Evolutionary conservation across 2,329 filamentous ascomycete species (phyloP), one percentile per base, ranked within the genome.

Genomic region (Clonostachys sp.): DNA sequence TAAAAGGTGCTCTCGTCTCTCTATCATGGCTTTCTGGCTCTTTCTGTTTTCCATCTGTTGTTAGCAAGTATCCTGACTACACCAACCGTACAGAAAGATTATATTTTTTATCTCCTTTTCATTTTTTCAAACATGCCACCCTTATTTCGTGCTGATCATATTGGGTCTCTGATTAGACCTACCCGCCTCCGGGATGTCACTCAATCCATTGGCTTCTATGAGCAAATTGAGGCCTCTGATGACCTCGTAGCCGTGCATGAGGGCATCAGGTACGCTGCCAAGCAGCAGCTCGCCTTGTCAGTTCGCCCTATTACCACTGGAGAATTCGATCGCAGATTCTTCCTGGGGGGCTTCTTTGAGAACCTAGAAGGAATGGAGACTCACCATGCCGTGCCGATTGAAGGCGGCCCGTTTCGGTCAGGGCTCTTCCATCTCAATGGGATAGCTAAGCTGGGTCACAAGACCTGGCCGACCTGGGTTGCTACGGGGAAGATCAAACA

Each of bases 91-190:
- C 9, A 30, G 24, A 30, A 30, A 30, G 8, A 30, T 30, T 10
- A 10, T 10, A 30, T 10, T 10, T 4, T 10, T 2, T 4, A 30
- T 10, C 24, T 30, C 8, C 24, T 30, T 30, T 30, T 1, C 4
- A 10, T 30, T 30, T 3, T 3, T 30, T 30, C 8, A 30, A 30
- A 30, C 24, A 30, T 30, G 24, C 24, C 24, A 30, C 24, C 24
- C 24, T 10, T 30, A 30, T 89, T 87, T 66, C 78, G 86, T 60
- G 84, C 84, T 50, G 86, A 89, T 66, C 86, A 89, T 54, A 76
- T 87, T 51, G 86, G 86, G 44, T 88, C 84, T 12, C 72, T 89
- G 34, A 77, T 89, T 49, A 82, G 86, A 33, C 84, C 86, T 1
- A 64, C 80, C 45, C 66, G 75, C 45, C 75, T 89, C 24, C 24